Base-by-base conservation (phyloP, 2,329 filamentous ascomycete species). In the Onygenales sp. region DNA sequence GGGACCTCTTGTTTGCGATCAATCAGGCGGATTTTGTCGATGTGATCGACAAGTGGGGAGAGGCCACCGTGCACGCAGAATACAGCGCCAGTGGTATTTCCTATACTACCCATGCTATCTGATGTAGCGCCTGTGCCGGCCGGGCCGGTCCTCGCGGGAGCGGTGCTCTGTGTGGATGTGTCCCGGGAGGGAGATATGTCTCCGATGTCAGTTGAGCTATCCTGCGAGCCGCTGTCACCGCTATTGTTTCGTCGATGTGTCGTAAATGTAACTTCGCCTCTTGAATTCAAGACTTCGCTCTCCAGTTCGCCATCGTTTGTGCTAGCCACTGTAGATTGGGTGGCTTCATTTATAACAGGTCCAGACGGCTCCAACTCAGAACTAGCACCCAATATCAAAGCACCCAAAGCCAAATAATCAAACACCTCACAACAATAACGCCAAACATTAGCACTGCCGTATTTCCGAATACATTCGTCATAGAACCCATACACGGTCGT, bases 401-500 rank as follows among this genome's bases (percentile, higher is more conserved):
- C 94, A 63, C 88, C 95, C 56, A 98, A 77, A 7, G 92, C 96
- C 59, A 98, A 78, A 71, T 95, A 98, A 74, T 98, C 93, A 73
- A 98, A 98, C 90, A 98, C 96, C 74, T 98, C 93, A 61, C 93
- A 98, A 69, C 98, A 98, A 71, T 97, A 93, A 72, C 98, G 93
- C 93, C 93, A 98, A 21, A 98, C 93, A 64, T 93, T 96, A 58
- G 93, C 90, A 67, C 95, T 97, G 67, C 93, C 93, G 71, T 98
- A 98, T 74, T 98, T 98, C 62, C 93, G 85, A 27, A 87, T 90
- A 73, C 93, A 98, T 69, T 98, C 93, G 21, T 93, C 97, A 69
- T 98, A 98, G 74, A 98, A 98, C 52, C 93, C 93, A 72, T 98
- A 98, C 33, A 92, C 96, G 72, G 98, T 93, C 13, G 93, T 98